phyloP scores from a whole-genome alignment of 768 basidiomycete species.

The Pulveroboletus sp. region DNA sequence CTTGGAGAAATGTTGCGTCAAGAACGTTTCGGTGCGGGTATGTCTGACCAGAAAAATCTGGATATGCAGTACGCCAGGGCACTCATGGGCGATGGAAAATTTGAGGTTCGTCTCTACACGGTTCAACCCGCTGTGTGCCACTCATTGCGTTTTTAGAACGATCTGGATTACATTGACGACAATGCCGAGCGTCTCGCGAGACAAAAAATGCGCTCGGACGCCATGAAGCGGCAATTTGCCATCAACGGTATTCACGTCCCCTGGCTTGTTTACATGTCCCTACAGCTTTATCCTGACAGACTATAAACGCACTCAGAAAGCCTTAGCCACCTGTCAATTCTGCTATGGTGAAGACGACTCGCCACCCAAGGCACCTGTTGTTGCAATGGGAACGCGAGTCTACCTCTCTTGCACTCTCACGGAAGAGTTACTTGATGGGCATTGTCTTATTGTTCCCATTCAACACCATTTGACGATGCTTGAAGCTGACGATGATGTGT shows the following conservation, averaged over 20 bases:
- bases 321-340: constrained; percentile 76
- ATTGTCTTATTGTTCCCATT: constrained; percentile 93
- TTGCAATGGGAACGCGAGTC: constrained; percentile 86
- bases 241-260: constrained; percentile 68
- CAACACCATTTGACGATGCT: constrained; percentile 90
- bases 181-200: constrained; percentile 90
- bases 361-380: constrained; percentile 78
- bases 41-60: constrained; percentile 86
- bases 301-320: constrained; percentile 92
- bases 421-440: constrained; percentile 88
- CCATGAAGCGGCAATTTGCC: constrained; percentile 95
- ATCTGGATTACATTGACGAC: constrained; percentile 94
- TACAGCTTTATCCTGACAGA: constrained; percentile 44
- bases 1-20: constrained; percentile 91
- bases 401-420: constrained; percentile 87
- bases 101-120: constrained; percentile 50
- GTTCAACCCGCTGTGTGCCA: neutral
- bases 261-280: neutral
- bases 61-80: constrained; percentile 87
- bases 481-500: constrained; percentile 95
- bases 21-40: constrained; percentile 85
- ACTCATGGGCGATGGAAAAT: constrained; percentile 85
- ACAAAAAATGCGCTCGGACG: constrained; percentile 94
- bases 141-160: constrained; percentile 45
- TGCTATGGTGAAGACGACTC: constrained; percentile 94